Evolutionary conservation across 805 yeast species (phyloP).

Genomic region (Candida orba): DNA sequence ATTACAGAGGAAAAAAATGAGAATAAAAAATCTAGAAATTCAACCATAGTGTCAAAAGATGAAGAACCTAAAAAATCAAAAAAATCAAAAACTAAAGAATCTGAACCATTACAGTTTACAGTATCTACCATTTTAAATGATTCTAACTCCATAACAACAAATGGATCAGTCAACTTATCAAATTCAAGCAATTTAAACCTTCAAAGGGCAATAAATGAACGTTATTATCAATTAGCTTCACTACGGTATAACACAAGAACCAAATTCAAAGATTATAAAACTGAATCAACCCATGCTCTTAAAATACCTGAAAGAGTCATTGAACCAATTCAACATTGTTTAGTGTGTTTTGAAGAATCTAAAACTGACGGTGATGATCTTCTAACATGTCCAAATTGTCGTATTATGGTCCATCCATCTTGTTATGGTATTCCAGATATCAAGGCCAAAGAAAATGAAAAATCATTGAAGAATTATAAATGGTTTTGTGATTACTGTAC

Average conservation of each 20-base stretch:
- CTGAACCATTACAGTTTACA: not conserved
- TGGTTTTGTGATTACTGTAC: slow-evolving; percentile 84
- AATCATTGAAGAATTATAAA: slow-evolving; percentile 22
- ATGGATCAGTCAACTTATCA: not conserved
- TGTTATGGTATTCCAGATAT: slow-evolving; percentile 52
- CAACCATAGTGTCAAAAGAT: not conserved
- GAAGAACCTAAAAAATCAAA: not conserved
- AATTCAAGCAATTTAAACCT: not conserved
- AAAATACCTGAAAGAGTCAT: not conserved
- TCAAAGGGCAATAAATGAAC: slow-evolving; percentile 11
- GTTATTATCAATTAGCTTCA: slow-evolving; percentile 13
- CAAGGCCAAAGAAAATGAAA: slow-evolving; percentile 8
- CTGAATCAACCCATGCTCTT: too few species aligned
- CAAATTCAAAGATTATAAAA: slow-evolving; percentile 12
- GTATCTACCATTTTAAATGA: slow-evolving; percentile 6
- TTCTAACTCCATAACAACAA: not conserved
- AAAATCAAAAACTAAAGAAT: not conserved
- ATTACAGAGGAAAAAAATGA: not conserved
- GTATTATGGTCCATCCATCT: slow-evolving; percentile 56
- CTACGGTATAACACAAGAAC: slow-evolving; percentile 10
- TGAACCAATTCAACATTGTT: slow-evolving; percentile 33
- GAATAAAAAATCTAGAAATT: not conserved
- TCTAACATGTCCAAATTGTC: slow-evolving; percentile 58
- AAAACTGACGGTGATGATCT: slow-evolving; percentile 31
- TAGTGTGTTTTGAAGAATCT: slow-evolving; percentile 41